Percentiles rank a stretch among this genome's conserved stretches.
These are phyloP conservation scores for Diaporthe nobilis DNA, from an alignment of 2,329 filamentous ascomycete species.

Conservation along the genomic window DNA sequence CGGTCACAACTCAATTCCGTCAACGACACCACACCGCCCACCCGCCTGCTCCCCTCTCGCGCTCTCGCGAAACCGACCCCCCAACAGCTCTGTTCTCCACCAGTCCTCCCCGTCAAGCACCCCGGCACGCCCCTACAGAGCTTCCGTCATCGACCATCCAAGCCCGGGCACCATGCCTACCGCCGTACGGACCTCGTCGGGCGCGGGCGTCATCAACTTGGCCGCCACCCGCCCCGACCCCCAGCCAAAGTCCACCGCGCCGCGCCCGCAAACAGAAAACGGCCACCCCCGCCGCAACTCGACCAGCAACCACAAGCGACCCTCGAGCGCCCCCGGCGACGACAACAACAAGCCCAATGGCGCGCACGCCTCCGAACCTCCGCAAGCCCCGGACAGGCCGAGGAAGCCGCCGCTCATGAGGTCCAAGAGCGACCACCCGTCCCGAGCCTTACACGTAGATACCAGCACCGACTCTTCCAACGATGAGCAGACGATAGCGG, in stretches of 20 bases:
- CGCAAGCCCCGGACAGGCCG: constrained; percentile 44
- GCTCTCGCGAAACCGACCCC: background rate
- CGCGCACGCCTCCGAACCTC: constrained; percentile 48
- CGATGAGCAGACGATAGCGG: constrained; percentile 55
- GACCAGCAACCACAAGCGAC: constrained; percentile 52
- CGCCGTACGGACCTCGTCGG: constrained; percentile 36
- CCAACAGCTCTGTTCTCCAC: constrained; percentile 6
- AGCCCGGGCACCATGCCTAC: constrained; percentile 38
- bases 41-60: constrained; percentile 9
- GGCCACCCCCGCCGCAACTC: constrained; percentile 37
- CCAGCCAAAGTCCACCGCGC: constrained; percentile 34
- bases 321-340: constrained; percentile 62
- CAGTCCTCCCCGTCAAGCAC: constrained; percentile 12
- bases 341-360: constrained; percentile 48
- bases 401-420: constrained; percentile 67
- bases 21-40: constrained; percentile 32
- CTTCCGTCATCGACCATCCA: constrained; percentile 19
- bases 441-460: constrained; percentile 49
- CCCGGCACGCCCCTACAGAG: constrained; percentile 4
- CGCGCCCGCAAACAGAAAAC: constrained; percentile 40
- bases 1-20: constrained; percentile 37
- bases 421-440: constrained; percentile 68
- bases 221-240: constrained; percentile 27
- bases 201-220: constrained; percentile 34
- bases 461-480: constrained; percentile 43